These are phyloP conservation scores for Arabidopsis suecica DNA, from an alignment of 345 rosid genomes.

Conservation along the genomic window DNA sequence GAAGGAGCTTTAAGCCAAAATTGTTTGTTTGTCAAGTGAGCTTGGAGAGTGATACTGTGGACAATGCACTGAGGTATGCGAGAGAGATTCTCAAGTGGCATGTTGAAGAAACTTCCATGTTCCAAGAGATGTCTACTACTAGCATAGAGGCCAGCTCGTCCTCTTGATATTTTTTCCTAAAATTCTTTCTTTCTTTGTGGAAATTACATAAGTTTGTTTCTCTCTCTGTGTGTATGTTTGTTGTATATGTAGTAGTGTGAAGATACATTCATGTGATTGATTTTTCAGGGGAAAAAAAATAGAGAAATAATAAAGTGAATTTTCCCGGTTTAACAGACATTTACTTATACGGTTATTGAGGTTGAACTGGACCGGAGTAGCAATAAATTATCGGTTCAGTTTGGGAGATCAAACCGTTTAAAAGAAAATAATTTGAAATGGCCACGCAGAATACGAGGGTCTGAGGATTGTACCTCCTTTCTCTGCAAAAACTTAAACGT, in stretches of 20 bases:
- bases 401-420: background rate
- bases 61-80: slow-evolving; percentile 61
- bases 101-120: slow-evolving; percentile 45
- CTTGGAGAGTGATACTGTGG: slow-evolving; percentile 65
- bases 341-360: background rate
- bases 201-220: slow-evolving; percentile 14
- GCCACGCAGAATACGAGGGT: background rate
- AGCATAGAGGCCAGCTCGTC: slow-evolving; percentile 65
- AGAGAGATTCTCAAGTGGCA: slow-evolving; percentile 72
- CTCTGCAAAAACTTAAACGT: background rate
- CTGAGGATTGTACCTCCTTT: background rate
- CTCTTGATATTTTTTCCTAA: slow-evolving; percentile 35
- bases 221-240: background rate
- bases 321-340: background rate
- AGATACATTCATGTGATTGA: slow-evolving; percentile 4
- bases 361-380: background rate
- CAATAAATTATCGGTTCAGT: background rate
- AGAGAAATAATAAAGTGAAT: background rate
- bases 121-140: slow-evolving; percentile 49
- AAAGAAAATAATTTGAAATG: background rate
- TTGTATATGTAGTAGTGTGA: background rate
- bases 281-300: background rate
- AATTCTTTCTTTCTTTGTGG: slow-evolving; percentile 17
- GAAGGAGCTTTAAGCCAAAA: slow-evolving; percentile 48
- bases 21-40: slow-evolving; percentile 63